Percentiles rank a stretch among this genome's conserved stretches.
These are phyloP conservation scores for Metrosideros polymorpha DNA, from an alignment of 441 rosid genomes.

Conservation along the genomic window DNA sequence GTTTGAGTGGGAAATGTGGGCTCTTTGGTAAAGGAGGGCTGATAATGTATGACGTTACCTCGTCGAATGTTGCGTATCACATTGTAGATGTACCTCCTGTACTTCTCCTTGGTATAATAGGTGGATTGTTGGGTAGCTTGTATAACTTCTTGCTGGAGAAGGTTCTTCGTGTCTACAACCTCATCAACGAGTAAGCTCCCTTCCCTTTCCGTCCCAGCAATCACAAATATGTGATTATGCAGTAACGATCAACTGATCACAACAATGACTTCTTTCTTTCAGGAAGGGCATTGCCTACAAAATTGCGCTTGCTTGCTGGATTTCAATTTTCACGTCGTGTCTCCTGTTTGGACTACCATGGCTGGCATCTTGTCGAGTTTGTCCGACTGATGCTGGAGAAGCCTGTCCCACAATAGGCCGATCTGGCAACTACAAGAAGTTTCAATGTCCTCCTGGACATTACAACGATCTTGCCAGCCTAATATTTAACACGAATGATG, in stretches of 20 bases:
- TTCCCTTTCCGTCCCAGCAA: not conserved
- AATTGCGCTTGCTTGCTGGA: constrained; percentile 46
- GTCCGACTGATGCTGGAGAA: constrained; percentile 58
- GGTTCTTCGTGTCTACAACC: constrained; percentile 60
- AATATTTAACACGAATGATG: constrained; percentile 81
- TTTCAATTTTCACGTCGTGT: constrained; percentile 72
- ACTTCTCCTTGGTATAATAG: constrained; percentile 67
- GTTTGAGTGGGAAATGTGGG: constrained; percentile 76
- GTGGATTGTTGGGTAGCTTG: constrained; percentile 76
- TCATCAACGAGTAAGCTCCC: constrained; percentile 52
- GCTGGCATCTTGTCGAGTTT: constrained; percentile 69
- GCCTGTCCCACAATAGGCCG: constrained; percentile 85
- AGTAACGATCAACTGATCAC: not conserved
- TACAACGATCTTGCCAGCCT: constrained; percentile 94
- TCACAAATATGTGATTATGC: not conserved
- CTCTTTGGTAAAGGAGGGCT: constrained; percentile 87
- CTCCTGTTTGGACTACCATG: constrained; percentile 91
- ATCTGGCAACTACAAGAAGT: constrained; percentile 83
- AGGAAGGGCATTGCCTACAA: constrained; percentile 55
- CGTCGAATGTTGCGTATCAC: constrained; percentile 59
- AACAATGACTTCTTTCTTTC: constrained; percentile 11
- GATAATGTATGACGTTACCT: constrained; percentile 76
- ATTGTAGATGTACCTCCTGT: constrained; percentile 64
- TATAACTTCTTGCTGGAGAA: constrained; percentile 59
- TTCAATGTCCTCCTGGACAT: constrained; percentile 64